These are phyloP conservation scores for Pichia inconspicua DNA, from an alignment of 1,139 yeast species.

Conservation along the genomic window DNA sequence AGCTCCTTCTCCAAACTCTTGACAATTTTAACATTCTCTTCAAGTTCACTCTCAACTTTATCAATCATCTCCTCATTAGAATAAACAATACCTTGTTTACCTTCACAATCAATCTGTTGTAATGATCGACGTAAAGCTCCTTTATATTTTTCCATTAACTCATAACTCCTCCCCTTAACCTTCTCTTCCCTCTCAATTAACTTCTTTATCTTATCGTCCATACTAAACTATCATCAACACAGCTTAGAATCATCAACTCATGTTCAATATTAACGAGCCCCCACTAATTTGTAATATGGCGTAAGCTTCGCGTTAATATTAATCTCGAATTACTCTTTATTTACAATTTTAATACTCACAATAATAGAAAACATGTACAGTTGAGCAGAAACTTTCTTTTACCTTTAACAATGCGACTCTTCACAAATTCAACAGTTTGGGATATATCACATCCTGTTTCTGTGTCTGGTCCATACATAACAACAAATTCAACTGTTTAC, in stretches of 20 bases:
- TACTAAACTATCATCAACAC: not conserved
- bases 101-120: conserved; percentile 5
- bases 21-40: conserved; percentile 1
- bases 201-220: conserved; percentile 7
- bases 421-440: not conserved
- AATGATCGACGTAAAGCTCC: conserved; percentile 7
- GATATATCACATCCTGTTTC: not conserved
- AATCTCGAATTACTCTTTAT: too few species aligned
- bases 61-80: conserved; percentile 12
- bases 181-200: conserved; percentile 8
- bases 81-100: conserved; percentile 10
- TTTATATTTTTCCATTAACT: conserved; percentile 8
- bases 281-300: too few species aligned
- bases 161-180: conserved; percentile 2
- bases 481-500: not conserved
- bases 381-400: not conserved
- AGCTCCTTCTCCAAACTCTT: conserved; percentile 4
- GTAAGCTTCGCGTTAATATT: too few species aligned
- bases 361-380: too few species aligned
- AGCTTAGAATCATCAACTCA: too few species aligned
- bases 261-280: too few species aligned
- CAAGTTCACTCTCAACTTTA: conserved; percentile 7
- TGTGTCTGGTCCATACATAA: not conserved
- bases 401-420: not conserved
- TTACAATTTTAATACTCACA: too few species aligned